Base-by-base conservation (phyloP, 2,329 filamentous ascomycete genomes). In the Clonostachys sp. region DNA sequence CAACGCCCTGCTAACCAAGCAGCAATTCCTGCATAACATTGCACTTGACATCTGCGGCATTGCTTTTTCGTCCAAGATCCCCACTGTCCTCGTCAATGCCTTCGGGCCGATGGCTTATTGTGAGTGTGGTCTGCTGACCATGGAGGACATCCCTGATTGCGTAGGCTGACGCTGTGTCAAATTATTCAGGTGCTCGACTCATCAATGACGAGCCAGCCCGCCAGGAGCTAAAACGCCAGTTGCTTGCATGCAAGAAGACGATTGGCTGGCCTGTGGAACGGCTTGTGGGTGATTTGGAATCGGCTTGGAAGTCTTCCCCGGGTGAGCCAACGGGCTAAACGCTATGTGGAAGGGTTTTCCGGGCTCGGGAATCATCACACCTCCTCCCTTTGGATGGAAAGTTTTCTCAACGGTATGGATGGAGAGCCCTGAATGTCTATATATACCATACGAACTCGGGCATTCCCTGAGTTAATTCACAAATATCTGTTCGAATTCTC, bases 21-120 rank as follows among this genome's bases (percentile, higher is more conserved):
- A 55, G 6, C 55, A 61, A 2, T 46, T 68, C 2, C 53, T 72
- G 2, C 63, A 70, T 12, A 45, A 48, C 0, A 57, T 64, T 13
- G 68, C 70, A 1, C 52, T 63, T 0, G 60, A 68, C 3, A 60
- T 75, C 3, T 74, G 70, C 46, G 71, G 71, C 2, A 60, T 74
- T 12, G 67, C 72, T 0, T 71, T 75, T 42, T 71, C 71, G 0
- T 60, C 67, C n/a, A 66, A 66, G 6, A 67, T 61, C 6, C 58
- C 67, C 0, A 55, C 72, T 1, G 71, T 74, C 3, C 57, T 73
- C 6, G 69, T 77, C 5, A 76, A 77, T 49, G 61, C 70, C 4
- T 76, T 76, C 52, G 73, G 73, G 0, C 72, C 73, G 13, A 72
- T 75, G 30, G 60, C 67, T 2, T 75, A 68, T 45, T 74, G 73